Percentiles rank a stretch among this genome's conserved stretches.
Conservation (phyloP, 2,329 filamentous ascomycete species). For the Botrytis hyacinthi region DNA sequence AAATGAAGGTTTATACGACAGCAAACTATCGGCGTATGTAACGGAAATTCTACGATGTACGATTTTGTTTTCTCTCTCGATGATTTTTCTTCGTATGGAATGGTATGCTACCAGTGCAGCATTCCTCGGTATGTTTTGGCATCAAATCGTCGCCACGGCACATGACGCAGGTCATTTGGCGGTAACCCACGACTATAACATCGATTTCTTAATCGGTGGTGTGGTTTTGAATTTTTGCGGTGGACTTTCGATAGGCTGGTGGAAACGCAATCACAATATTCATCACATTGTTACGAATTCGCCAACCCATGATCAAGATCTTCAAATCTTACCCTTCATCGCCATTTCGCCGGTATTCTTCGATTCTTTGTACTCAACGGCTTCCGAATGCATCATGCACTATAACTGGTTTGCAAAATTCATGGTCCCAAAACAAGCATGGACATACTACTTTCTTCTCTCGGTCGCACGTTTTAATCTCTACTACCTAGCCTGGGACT, state of each 20-base stretch:
- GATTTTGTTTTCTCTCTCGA: constrained; percentile 61
- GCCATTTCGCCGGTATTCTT: constrained; percentile 82
- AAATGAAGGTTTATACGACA: constrained; percentile 76
- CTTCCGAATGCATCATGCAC: constrained; percentile 76
- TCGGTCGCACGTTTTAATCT: constrained; percentile 84
- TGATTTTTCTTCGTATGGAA: constrained; percentile 58
- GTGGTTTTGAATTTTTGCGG: constrained; percentile 89
- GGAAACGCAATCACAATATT: constrained; percentile 95
- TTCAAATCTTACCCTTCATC: constrained; percentile 86
- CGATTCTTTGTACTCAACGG: constrained; percentile 69
- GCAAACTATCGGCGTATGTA: constrained; percentile 77
- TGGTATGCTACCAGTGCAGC: constrained; percentile 71
- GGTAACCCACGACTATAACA: constrained; percentile 85
- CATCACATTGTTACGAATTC: constrained; percentile 96
- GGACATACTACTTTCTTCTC: constrained; percentile 80
- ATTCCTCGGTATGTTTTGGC: constrained; percentile 83
- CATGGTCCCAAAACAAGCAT: constrained; percentile 73
- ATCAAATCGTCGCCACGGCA: constrained; percentile 88
- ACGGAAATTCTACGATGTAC: constrained; percentile 72
- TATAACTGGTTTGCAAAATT: constrained; percentile 74
- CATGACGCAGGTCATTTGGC: constrained; percentile 98
- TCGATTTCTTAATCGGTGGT: constrained; percentile 84
- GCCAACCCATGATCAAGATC: constrained; percentile 93
- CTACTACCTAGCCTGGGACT: constrained; percentile 77
- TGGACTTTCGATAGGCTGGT: constrained; percentile 90